phyloP scores from a whole-genome alignment of 164 flowering plant species.

The Buxus sempervirens region DNA sequence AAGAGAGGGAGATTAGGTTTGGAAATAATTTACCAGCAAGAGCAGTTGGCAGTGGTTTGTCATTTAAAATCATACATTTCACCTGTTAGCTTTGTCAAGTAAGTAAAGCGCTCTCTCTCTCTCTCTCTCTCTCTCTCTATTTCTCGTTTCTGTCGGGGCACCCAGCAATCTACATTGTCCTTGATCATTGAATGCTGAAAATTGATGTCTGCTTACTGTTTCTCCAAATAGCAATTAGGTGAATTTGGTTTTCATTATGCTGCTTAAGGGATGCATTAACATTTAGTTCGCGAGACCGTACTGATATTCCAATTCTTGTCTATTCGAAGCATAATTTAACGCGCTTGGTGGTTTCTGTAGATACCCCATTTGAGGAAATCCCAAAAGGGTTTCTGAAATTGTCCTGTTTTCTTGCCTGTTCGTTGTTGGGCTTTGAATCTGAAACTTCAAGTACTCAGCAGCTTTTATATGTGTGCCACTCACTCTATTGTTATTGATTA shows the following conservation, averaged over 20 bases:
- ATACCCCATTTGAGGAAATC: constrained; percentile 32
- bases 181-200: constrained; percentile 34
- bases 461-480: constrained; percentile 7
- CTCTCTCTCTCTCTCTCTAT: too few relatives aligned
- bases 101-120: constrained; percentile 30
- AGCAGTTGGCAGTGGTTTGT: constrained; percentile 82
- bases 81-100: constrained; percentile 54
- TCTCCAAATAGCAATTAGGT: constrained; percentile 41
- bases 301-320: constrained; percentile 24
- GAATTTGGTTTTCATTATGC: constrained; percentile 33
- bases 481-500: not conserved
- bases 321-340: constrained; percentile 42
- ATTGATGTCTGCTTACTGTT: constrained; percentile 41
- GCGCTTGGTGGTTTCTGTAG: constrained; percentile 26
- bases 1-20: constrained; percentile 35
- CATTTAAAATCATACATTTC: constrained; percentile 50
- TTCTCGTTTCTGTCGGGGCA: constrained; percentile 15
- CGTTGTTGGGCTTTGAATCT: constrained; percentile 28
- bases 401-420: constrained; percentile 15
- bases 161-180: constrained; percentile 13
- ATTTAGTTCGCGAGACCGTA: too few relatives aligned
- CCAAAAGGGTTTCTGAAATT: constrained; percentile 31
- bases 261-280: too few relatives aligned
- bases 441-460: constrained; percentile 16
- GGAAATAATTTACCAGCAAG: constrained; percentile 54